These are phyloP conservation scores for Pugionium dolabratum DNA, from an alignment of 345 rosid genomes.

Conservation along the genomic window DNA sequence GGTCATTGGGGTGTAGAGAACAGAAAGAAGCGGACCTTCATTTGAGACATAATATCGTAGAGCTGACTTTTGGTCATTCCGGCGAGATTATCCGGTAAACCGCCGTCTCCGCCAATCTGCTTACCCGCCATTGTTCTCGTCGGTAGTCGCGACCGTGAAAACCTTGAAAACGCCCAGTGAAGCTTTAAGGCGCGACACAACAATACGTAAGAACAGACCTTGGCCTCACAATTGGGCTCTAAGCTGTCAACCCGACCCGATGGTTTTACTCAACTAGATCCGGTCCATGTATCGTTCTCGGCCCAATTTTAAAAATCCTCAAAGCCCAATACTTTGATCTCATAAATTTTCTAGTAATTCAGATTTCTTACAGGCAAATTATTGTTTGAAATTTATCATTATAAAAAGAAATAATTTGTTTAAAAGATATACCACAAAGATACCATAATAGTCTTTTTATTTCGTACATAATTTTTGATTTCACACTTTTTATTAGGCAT, in stretches of 20 bases:
- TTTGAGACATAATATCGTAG: constrained; percentile 87
- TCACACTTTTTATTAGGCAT: no score
- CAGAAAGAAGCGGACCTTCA: constrained; percentile 56
- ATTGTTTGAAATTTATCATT: no score
- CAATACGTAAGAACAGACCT: background rate
- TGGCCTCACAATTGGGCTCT: background rate
- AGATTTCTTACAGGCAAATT: no score
- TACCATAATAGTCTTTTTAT: no score
- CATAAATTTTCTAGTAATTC: no score
- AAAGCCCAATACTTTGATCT: background rate
- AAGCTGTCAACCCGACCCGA: background rate
- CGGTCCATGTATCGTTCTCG: background rate
- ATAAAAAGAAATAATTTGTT: no score
- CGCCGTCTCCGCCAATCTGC: constrained; percentile 65
- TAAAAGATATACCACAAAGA: no score
- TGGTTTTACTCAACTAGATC: background rate
- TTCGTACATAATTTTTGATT: no score
- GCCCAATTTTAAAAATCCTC: background rate
- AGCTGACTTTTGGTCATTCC: constrained; percentile 96
- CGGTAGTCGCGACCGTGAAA: constrained; percentile 4
- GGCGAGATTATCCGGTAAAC: constrained; percentile 65
- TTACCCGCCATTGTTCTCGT: constrained; percentile 67
- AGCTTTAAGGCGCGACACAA: background rate
- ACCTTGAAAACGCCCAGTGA: background rate
- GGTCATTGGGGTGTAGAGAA: background rate